phyloP scores from a whole-genome alignment of 805 yeast genomes.

The Metschnikowia proteae region DNA sequence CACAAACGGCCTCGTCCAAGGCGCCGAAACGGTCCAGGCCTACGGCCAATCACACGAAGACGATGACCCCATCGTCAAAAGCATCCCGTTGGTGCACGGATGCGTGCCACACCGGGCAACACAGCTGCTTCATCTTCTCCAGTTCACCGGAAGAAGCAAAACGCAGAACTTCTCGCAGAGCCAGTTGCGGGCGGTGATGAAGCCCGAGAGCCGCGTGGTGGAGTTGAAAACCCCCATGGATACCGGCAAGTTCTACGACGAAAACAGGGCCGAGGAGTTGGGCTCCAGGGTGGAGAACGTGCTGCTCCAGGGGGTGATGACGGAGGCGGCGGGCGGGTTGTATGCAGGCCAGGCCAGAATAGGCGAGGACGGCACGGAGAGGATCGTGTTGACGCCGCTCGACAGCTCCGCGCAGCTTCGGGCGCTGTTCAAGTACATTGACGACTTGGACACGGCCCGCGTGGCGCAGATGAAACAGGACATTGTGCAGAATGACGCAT shows the following conservation, averaged over 20 bases:
- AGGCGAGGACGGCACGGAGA: conserved; percentile 22
- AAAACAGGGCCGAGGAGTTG: conserved; percentile 62
- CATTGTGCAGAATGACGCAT: conserved; percentile 18
- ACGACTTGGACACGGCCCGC: conserved; percentile 49
- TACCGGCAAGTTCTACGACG: conserved; percentile 64
- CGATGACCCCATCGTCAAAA: conserved; percentile 39
- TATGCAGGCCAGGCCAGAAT: conserved; percentile 32
- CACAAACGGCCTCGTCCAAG: too few species aligned
- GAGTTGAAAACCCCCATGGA: conserved; percentile 78
- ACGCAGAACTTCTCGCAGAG: conserved; percentile 35
- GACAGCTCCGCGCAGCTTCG: conserved; percentile 71
- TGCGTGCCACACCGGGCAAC: conserved; percentile 20
- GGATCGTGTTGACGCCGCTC: conserved; percentile 61
- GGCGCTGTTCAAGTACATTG: conserved; percentile 78
- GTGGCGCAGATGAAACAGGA: conserved; percentile 38
- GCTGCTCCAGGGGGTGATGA: conserved; percentile 66
- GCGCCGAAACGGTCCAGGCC: not conserved
- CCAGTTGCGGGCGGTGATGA: conserved; percentile 47
- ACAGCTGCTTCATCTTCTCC: conserved; percentile 36
- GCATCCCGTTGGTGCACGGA: conserved; percentile 35
- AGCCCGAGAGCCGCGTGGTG: conserved; percentile 57
- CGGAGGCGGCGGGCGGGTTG: conserved; percentile 46
- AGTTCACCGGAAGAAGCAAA: conserved; percentile 46
- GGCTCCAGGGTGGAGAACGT: conserved; percentile 54
- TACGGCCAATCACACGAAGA: conserved; percentile 4